Conservation (phyloP, 306 rosid species). For the Pyrus pyrifolia region DNA sequence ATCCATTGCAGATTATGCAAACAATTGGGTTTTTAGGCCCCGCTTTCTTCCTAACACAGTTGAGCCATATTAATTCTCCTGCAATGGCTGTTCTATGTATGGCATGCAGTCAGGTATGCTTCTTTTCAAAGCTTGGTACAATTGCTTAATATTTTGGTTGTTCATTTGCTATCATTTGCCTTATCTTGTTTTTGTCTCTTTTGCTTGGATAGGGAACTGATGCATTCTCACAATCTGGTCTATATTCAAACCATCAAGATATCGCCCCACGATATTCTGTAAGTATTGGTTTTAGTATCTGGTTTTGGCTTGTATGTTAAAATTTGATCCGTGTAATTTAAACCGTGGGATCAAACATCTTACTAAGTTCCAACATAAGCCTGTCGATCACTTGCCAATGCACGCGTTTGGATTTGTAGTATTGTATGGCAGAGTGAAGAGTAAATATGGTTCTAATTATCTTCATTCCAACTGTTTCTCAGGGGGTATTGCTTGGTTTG, state of each 20-base stretch:
- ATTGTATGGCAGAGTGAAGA: neutral
- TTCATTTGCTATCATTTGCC: neutral
- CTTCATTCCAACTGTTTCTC: neutral
- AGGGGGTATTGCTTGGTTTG: constrained; percentile 93
- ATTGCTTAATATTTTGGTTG: neutral
- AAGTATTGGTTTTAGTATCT: constrained; percentile 23
- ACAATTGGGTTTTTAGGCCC: constrained; percentile 98
- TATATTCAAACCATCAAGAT: constrained; percentile 97
- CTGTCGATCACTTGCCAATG: neutral
- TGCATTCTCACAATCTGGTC: constrained; percentile 96
- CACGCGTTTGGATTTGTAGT: neutral
- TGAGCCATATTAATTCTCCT: constrained; percentile 90
- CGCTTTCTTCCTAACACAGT: constrained; percentile 94
- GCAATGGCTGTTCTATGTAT: constrained; percentile 86
- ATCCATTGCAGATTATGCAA: constrained; percentile 75
- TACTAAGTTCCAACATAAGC: neutral
- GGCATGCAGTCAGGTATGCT: constrained; percentile 93
- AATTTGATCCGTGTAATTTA: neutral
- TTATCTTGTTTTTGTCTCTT: constrained; percentile 17
- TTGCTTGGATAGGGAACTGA: constrained; percentile 66
- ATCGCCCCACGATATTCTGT: constrained; percentile 96
- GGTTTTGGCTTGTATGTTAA: neutral
- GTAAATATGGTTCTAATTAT: neutral
- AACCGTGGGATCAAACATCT: neutral
- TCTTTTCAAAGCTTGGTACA: neutral